A percentile compares a stretch with the other conserved stretches of the same genome.
These are phyloP conservation scores for Coniophora puteana DNA, from an alignment of 1,284 basidiomycete species.

Conservation along the genomic window DNA sequence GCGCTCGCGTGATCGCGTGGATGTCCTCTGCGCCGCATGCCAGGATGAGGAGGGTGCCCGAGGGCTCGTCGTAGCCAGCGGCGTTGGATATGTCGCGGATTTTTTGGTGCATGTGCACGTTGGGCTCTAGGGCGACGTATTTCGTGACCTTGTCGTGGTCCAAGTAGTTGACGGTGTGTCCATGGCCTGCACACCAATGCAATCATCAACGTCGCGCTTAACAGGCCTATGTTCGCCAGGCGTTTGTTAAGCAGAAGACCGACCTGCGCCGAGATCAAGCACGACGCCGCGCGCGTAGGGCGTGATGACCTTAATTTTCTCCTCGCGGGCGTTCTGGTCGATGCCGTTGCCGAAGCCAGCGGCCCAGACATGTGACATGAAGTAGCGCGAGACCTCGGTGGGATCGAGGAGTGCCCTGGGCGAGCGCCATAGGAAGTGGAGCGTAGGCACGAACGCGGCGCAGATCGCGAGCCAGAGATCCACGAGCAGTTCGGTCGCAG, in stretches of 20 bases:
- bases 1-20: conserved; percentile 37
- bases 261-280: conserved; percentile 67
- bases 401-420: conserved; percentile 49
- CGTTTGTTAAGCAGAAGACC: background rate
- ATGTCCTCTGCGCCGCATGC: conserved; percentile 57
- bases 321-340: conserved; percentile 38
- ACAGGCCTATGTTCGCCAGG: too few species aligned
- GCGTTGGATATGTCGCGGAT: conserved; percentile 44
- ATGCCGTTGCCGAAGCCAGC: conserved; percentile 44
- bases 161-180: conserved; percentile 59
- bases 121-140: conserved; percentile 71
- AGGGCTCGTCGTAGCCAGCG: conserved; percentile 50
- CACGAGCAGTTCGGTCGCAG: conserved; percentile 34
- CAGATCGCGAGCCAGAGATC: conserved; percentile 39
- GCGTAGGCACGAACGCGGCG: conserved; percentile 44
- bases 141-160: conserved; percentile 48
- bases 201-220: background rate
- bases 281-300: conserved; percentile 57
- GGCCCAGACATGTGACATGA: conserved; percentile 60
- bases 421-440: conserved; percentile 34
- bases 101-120: conserved; percentile 53
- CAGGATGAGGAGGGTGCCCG: conserved; percentile 41
- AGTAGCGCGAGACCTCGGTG: conserved; percentile 42
- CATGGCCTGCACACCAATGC: conserved; percentile 40
- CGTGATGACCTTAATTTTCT: conserved; percentile 49